A percentile compares a stretch with the other conserved stretches of the same genome.
Evolutionary conservation across 2,329 filamentous ascomycete species (phyloP).

Genomic region (Sordariomycetes sp.): DNA sequence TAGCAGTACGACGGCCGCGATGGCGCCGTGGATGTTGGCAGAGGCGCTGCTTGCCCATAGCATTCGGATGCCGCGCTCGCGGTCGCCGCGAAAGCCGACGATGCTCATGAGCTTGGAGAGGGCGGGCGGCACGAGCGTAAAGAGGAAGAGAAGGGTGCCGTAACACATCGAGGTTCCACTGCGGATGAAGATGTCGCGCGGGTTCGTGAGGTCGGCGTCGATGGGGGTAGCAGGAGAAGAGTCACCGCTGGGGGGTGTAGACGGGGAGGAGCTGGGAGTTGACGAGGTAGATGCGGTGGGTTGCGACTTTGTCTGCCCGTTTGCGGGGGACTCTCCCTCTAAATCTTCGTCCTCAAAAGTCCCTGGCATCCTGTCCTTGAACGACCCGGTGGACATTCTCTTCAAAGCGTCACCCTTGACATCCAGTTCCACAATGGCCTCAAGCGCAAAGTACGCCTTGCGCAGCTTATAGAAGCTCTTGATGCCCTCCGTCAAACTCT

Average conservation of each 20-base stretch:
- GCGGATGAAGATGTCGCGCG: conserved; percentile 78
- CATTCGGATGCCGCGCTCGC: conserved; percentile 67
- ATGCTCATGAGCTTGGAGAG: conserved; percentile 80
- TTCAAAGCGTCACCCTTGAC: conserved; percentile 22
- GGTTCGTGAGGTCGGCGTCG: conserved; percentile 33
- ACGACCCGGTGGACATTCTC: neutral
- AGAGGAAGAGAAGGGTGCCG: conserved; percentile 69
- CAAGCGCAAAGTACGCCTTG: conserved; percentile 75
- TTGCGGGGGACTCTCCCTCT: neutral
- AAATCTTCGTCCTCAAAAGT: conserved; percentile 2
- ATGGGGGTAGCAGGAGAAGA: neutral
- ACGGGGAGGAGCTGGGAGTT: neutral
- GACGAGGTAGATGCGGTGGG: neutral
- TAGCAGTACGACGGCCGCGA: conserved; percentile 69
- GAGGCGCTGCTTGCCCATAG: conserved; percentile 85
- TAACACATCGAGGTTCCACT: conserved; percentile 84
- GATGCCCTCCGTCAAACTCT: conserved; percentile 82
- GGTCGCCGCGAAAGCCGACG: conserved; percentile 83
- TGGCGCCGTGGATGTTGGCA: conserved; percentile 81
- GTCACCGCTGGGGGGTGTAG: neutral
- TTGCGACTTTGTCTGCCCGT: neutral
- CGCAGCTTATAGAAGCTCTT: conserved; percentile 87
- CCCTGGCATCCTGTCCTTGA: conserved; percentile 3
- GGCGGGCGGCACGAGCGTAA: conserved; percentile 86
- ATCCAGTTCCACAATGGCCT: conserved; percentile 67